Conservation (phyloP, 2,329 filamentous ascomycete genomes). For the Apiospora phragmitis region DNA sequence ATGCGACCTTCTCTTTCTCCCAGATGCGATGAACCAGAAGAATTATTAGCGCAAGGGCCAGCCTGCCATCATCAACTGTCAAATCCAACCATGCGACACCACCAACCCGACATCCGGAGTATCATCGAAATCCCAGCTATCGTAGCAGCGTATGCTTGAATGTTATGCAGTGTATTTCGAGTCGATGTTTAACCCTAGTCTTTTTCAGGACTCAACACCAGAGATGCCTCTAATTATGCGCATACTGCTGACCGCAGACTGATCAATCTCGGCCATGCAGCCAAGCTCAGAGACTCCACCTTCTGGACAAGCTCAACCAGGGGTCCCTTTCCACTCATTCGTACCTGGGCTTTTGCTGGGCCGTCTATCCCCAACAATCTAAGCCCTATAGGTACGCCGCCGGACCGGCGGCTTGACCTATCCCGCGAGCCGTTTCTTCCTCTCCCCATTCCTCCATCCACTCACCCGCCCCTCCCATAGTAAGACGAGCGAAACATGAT, state of each 20-base stretch:
- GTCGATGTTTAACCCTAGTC: background rate
- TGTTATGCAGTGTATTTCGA: background rate
- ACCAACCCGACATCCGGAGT: background rate
- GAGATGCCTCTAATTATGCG: background rate
- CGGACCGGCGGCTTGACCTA: background rate
- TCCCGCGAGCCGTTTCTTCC: background rate
- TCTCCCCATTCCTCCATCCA: background rate
- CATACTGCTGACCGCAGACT: background rate
- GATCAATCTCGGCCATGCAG: background rate
- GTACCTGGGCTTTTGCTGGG: background rate
- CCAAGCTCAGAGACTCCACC: background rate
- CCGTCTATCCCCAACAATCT: background rate
- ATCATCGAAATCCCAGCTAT: background rate
- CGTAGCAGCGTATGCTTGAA: background rate
- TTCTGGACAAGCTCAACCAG: conserved; percentile 4
- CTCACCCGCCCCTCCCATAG: background rate
- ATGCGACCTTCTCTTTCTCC: conserved; percentile 4
- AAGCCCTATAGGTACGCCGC: background rate
- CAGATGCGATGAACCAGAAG: background rate
- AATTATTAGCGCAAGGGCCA: conserved; percentile 2
- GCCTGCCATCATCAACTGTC: background rate
- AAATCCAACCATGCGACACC: background rate
- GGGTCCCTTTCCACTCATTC: background rate
- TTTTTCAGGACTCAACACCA: background rate
- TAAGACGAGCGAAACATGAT: background rate